These are phyloP conservation scores for Podospora sp. DNA, from an alignment of 495 filamentous ascomycete species.

Conservation along the genomic window DNA sequence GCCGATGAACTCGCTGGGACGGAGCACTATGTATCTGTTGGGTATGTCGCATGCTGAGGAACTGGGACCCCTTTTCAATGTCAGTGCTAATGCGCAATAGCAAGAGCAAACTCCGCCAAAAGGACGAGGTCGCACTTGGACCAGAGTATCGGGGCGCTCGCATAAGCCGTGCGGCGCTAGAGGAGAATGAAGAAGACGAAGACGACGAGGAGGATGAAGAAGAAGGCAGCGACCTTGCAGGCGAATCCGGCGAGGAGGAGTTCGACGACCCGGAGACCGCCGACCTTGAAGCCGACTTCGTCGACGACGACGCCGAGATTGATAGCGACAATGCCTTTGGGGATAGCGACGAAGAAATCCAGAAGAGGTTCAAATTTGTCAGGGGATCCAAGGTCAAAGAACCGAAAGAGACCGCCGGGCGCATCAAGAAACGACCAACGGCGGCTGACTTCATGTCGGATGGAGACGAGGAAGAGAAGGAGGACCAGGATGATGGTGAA, in stretches of 20 bases:
- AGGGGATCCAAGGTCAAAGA: constrained; percentile 53
- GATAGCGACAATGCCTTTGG: constrained; percentile 65
- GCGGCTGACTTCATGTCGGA: constrained; percentile 56
- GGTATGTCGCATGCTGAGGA: constrained; percentile 51
- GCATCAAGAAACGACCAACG: constrained; percentile 41
- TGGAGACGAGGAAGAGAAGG: constrained; percentile 14
- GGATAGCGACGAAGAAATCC: constrained; percentile 62
- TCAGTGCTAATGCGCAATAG: constrained; percentile 42
- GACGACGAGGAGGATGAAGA: constrained; percentile 43
- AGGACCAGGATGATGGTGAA: constrained; percentile 4
- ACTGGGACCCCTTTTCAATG: neutral
- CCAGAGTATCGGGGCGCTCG: constrained; percentile 80
- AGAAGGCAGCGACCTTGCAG: constrained; percentile 32
- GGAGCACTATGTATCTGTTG: constrained; percentile 84
- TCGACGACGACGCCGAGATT: constrained; percentile 59
- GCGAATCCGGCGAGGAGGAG: constrained; percentile 41
- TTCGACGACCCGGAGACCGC: constrained; percentile 52
- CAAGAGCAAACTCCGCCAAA: constrained; percentile 82
- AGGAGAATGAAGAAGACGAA: constrained; percentile 44
- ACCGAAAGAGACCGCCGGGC: constrained; percentile 14
- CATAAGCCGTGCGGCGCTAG: constrained; percentile 72
- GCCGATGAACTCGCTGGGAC: constrained; percentile 59
- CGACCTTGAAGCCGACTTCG: constrained; percentile 49
- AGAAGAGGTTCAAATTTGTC: constrained; percentile 55
- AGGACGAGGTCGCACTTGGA: constrained; percentile 64